Conservation (phyloP, 768 basidiomycete species). For the Agaricus subrufescens region DNA sequence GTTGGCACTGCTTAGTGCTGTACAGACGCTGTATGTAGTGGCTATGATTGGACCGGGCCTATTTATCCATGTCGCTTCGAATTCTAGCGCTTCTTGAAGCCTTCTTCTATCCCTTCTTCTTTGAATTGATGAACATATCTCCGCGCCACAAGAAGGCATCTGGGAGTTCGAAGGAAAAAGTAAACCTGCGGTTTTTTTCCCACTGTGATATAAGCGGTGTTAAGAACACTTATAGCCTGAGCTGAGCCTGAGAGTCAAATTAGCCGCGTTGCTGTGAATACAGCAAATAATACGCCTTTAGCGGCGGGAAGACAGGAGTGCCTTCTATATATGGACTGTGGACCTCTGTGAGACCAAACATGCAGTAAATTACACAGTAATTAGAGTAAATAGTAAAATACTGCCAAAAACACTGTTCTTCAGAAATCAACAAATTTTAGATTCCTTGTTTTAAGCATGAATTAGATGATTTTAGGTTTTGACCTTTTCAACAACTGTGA, state of each 20-base stretch:
- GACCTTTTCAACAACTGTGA: too few relatives aligned
- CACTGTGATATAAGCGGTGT: conserved; percentile 1
- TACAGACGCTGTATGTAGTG: not conserved
- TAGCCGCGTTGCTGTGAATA: conserved; percentile 49
- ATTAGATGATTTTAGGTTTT: too few relatives aligned
- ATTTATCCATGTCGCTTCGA: not conserved
- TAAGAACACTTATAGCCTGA: not conserved
- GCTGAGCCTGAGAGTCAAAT: conserved; percentile 33
- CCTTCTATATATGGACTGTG: conserved; percentile 35
- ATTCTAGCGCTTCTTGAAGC: conserved; percentile 18
- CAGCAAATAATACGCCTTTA: conserved; percentile 37
- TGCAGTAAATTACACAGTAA: too few relatives aligned
- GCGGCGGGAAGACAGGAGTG: conserved; percentile 28
- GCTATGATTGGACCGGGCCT: conserved; percentile 21
- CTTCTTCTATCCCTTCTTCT: conserved; percentile 14
- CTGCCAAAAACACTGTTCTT: too few relatives aligned
- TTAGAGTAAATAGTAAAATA: too few relatives aligned
- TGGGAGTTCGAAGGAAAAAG: conserved; percentile 17
- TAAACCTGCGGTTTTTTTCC: not conserved
- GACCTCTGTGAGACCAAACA: not conserved
- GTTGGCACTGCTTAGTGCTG: too few relatives aligned
- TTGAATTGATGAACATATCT: conserved; percentile 50
- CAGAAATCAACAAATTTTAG: too few relatives aligned
- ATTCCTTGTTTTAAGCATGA: conserved; percentile 36
- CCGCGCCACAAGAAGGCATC: conserved; percentile 48